phyloP scores from a whole-genome alignment of 2,329 filamentous ascomycete genomes.

The Rhynchosporium agropyri region DNA sequence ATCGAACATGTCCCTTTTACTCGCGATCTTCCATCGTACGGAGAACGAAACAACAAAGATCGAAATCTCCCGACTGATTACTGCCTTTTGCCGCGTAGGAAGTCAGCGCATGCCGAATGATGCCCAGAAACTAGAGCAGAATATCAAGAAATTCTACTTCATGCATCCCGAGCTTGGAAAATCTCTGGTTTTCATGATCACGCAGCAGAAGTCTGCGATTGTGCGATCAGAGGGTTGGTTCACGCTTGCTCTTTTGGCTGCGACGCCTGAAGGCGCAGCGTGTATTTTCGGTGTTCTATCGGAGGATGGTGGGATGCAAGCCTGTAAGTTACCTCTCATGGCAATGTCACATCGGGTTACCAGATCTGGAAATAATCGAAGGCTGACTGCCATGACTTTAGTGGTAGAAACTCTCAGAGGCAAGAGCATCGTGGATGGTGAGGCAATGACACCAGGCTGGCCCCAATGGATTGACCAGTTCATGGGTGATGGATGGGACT shows the following conservation, averaged over 20 bases:
- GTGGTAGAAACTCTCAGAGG: constrained; percentile 1
- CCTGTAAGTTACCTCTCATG: background rate
- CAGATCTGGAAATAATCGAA: no score
- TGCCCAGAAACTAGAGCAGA: constrained; percentile 2
- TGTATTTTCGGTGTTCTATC: constrained; percentile 1
- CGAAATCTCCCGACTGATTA: constrained; percentile 5
- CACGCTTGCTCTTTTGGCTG: background rate
- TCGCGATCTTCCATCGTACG: background rate
- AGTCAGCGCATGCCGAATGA: constrained; percentile 1
- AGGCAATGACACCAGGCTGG: background rate
- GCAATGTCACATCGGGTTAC: no score
- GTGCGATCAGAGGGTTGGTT: constrained; percentile 9
- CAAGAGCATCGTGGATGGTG: constrained; percentile 2
- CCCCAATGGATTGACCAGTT: constrained; percentile 11
- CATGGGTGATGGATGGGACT: constrained; percentile 10
- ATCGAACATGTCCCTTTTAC: constrained; percentile 7
- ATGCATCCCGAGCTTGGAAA: background rate
- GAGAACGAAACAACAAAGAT: constrained; percentile 5
- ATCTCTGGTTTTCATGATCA: constrained; percentile 10
- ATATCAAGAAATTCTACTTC: constrained; percentile 4
- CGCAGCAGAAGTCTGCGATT: constrained; percentile 4
- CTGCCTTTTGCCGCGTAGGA: constrained; percentile 4
- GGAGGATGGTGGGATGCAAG: constrained; percentile 4
- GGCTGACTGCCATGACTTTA: no score
- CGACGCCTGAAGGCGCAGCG: background rate